phyloP scores from a whole-genome alignment of 2,329 filamentous ascomycete species.

The Fusarium metavorans region DNA sequence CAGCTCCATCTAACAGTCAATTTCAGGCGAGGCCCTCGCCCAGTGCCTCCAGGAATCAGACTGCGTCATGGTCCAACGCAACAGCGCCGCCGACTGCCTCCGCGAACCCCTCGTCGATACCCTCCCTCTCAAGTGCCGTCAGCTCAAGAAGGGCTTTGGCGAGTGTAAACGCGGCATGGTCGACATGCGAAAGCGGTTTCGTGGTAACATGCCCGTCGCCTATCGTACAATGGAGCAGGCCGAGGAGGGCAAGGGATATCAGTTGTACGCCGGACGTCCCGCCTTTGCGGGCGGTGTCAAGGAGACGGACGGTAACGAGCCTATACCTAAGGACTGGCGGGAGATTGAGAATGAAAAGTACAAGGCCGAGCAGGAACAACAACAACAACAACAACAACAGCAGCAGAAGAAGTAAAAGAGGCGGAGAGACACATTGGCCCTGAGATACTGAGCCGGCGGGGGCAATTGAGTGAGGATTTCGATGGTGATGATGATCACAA shows the following conservation, averaged over 20 bases:
- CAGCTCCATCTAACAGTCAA: constrained; percentile 2
- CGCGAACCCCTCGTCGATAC: constrained; percentile 83
- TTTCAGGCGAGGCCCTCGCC: constrained; percentile 86
- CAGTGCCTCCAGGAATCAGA: constrained; percentile 96
- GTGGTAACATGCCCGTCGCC: constrained; percentile 89
- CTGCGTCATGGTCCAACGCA: constrained; percentile 92
- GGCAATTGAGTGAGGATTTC: not conserved
- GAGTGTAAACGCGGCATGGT: constrained; percentile 97
- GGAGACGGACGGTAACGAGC: constrained; percentile 76
- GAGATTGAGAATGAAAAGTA: constrained; percentile 74
- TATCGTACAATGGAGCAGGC: constrained; percentile 68
- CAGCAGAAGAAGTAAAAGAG: constrained; percentile 42
- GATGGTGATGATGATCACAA: constrained; percentile 1
- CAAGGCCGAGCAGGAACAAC: constrained; percentile 48
- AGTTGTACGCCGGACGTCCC: constrained; percentile 83
- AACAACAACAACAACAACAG: constrained; percentile 39
- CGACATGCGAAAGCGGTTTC: constrained; percentile 98
- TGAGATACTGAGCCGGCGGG: not conserved
- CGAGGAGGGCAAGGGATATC: constrained; percentile 70
- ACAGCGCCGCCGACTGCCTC: constrained; percentile 89
- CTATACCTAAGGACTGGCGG: constrained; percentile 70
- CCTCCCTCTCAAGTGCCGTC: constrained; percentile 89
- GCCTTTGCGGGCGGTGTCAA: constrained; percentile 75
- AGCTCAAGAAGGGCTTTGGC: constrained; percentile 91
- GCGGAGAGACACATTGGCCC: not conserved